phyloP scores from a whole-genome alignment of 202 grass and related monocot genomes.

The Schoenoplectus triqueter region DNA sequence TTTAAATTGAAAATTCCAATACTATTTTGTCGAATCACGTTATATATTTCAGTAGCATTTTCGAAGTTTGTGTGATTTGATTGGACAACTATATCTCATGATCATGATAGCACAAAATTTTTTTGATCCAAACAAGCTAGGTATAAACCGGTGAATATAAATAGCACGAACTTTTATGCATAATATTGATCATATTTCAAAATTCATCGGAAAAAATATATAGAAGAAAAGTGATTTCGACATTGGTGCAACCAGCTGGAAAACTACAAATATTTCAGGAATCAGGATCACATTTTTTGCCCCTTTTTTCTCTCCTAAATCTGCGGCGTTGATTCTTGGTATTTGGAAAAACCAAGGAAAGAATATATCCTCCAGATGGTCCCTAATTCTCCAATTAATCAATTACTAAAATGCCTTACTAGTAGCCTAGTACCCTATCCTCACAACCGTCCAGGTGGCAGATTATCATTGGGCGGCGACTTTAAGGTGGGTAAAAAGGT shows the following conservation, averaged over 20 bases:
- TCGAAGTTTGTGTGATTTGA: background rate
- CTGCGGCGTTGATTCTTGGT: background rate
- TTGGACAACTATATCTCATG: background rate
- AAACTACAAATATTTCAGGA: background rate
- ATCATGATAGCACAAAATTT: background rate
- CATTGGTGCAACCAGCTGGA: background rate
- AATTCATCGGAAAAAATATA: background rate
- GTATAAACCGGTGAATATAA: background rate
- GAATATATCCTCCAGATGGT: background rate
- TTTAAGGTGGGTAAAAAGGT: background rate
- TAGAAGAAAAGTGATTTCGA: background rate
- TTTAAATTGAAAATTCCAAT: background rate
- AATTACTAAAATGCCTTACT: background rate
- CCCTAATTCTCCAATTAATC: conserved; percentile 7
- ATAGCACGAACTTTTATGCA: background rate
- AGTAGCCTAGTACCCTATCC: too few species aligned
- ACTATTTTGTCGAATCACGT: background rate
- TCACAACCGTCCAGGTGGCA: background rate
- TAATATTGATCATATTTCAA: background rate
- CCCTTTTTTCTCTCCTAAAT: background rate
- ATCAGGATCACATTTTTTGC: background rate
- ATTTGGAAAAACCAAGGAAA: background rate
- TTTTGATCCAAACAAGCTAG: too few species aligned
- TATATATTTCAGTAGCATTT: background rate
- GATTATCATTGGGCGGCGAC: background rate